These are phyloP conservation scores for Incumbomyces delicatus DNA, from an alignment of 2,329 filamentous ascomycete species.

Conservation along the genomic window DNA sequence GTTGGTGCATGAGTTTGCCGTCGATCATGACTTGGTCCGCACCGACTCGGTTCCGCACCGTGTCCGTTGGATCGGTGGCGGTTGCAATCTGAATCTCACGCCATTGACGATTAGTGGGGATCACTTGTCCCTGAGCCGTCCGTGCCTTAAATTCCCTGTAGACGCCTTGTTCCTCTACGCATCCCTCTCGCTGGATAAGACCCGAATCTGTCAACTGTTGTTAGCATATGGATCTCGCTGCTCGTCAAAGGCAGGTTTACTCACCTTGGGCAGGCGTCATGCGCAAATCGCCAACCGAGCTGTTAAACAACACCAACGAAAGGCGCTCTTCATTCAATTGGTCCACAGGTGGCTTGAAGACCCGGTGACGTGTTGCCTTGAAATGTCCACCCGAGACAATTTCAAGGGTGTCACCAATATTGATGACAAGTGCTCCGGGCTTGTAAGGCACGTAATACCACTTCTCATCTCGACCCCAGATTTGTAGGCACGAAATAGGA, in stretches of 20 bases:
- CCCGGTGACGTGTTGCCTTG: conserved; percentile 37
- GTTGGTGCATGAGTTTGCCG: conserved; percentile 38
- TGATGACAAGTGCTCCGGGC: conserved; percentile 40
- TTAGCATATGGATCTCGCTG: neutral
- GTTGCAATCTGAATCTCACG: conserved; percentile 42
- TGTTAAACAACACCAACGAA: conserved; percentile 38
- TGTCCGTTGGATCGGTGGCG: conserved; percentile 34
- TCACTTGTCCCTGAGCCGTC: conserved; percentile 31
- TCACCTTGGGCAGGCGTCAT: conserved; percentile 30
- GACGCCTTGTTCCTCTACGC: conserved; percentile 35
- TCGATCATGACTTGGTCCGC: conserved; percentile 35
- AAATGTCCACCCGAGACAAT: conserved; percentile 40
- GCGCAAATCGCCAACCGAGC: conserved; percentile 35
- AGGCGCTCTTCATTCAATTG: conserved; percentile 32
- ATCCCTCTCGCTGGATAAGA: conserved; percentile 34
- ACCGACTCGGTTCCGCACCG: conserved; percentile 31
- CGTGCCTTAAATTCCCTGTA: conserved; percentile 39
- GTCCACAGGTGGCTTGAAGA: conserved; percentile 35
- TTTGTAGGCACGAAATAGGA: conserved; percentile 39
- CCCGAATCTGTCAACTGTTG: conserved; percentile 24
- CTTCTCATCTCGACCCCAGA: conserved; percentile 34
- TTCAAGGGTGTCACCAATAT: conserved; percentile 38
- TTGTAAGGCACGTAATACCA: conserved; percentile 41
- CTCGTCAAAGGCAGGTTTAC: neutral
- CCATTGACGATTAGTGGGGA: conserved; percentile 40